These are phyloP conservation scores for Fraxinus baroniana DNA, from an alignment of 305 asterid species.

Conservation along the genomic window DNA sequence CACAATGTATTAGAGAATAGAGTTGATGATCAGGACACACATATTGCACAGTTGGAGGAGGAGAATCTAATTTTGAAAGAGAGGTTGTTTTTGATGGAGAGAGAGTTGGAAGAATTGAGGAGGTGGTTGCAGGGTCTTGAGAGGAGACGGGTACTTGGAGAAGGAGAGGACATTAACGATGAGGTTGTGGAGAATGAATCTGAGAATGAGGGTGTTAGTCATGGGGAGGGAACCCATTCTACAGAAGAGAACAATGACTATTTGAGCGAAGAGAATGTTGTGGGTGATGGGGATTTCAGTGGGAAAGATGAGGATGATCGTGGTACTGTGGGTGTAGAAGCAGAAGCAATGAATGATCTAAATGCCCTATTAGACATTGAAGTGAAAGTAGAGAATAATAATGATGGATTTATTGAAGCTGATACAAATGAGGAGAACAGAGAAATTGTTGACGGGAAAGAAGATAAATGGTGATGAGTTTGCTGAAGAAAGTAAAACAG, in stretches of 20 bases:
- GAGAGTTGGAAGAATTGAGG: constrained; percentile 71
- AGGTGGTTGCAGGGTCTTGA: constrained; percentile 69
- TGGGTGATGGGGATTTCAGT: constrained; percentile 28
- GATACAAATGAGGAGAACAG: constrained; percentile 21
- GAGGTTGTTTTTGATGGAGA: constrained; percentile 79
- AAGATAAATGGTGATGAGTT: constrained; percentile 21
- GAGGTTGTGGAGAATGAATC: constrained; percentile 65
- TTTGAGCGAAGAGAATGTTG: constrained; percentile 33
- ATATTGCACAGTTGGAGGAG: constrained; percentile 77
- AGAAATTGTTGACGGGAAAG: constrained; percentile 16
- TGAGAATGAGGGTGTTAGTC: constrained; percentile 62
- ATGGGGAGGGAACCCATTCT: constrained; percentile 54
- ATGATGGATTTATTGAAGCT: constrained; percentile 19
- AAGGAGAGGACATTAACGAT: constrained; percentile 46
- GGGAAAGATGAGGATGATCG: constrained; percentile 12
- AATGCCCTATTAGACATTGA: constrained; percentile 7
- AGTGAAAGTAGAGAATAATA: constrained; percentile 17
- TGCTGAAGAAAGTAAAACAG: constrained; percentile 12
- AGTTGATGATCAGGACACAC: constrained; percentile 81
- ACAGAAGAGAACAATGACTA: constrained; percentile 53
- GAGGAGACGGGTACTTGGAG: constrained; percentile 35
- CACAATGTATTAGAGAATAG: constrained; percentile 69
- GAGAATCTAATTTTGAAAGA: constrained; percentile 78
- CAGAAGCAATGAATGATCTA: constrained; percentile 7
- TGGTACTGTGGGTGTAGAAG: constrained; percentile 22